Evolutionary conservation across 176 grass and related monocot genomes (phyloP).

Genomic region (Neostapfia colusana): DNA sequence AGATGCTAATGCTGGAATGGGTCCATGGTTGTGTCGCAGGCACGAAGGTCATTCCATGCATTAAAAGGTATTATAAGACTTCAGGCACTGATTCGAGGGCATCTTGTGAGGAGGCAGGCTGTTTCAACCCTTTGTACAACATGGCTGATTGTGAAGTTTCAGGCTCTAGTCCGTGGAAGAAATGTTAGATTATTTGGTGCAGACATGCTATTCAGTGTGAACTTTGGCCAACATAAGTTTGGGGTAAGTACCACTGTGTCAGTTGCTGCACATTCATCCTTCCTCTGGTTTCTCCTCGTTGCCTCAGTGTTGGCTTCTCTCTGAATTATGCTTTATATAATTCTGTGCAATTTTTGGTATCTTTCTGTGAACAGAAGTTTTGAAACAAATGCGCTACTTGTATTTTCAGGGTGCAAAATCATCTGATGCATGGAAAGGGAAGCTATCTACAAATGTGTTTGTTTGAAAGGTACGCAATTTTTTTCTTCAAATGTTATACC

Average conservation of each 20-base stretch:
- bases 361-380: slow-evolving; percentile 16
- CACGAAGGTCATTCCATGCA: slow-evolving; percentile 78
- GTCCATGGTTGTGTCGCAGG: slow-evolving; percentile 49
- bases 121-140: slow-evolving; percentile 67
- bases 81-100: slow-evolving; percentile 85
- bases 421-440: slow-evolving; percentile 66
- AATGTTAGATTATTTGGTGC: slow-evolving; percentile 50
- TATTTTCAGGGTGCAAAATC: slow-evolving; percentile 47
- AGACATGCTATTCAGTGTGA: slow-evolving; percentile 31
- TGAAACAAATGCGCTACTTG: slow-evolving; percentile 24
- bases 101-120: slow-evolving; percentile 93
- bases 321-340: background rate
- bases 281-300: background rate
- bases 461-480: slow-evolving; percentile 54
- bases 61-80: slow-evolving; percentile 96
- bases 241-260: slow-evolving; percentile 41
- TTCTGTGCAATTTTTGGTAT: background rate
- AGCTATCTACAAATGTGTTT: slow-evolving; percentile 72
- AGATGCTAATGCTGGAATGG: slow-evolving; percentile 11
- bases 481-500: background rate
- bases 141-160: slow-evolving; percentile 70
- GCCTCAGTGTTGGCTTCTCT: background rate
- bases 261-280: slow-evolving; percentile 29
- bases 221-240: slow-evolving; percentile 39
- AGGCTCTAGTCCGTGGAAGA: slow-evolving; percentile 76